Conservation (phyloP, 169 alveolate species). For the Theileria equi region DNA sequence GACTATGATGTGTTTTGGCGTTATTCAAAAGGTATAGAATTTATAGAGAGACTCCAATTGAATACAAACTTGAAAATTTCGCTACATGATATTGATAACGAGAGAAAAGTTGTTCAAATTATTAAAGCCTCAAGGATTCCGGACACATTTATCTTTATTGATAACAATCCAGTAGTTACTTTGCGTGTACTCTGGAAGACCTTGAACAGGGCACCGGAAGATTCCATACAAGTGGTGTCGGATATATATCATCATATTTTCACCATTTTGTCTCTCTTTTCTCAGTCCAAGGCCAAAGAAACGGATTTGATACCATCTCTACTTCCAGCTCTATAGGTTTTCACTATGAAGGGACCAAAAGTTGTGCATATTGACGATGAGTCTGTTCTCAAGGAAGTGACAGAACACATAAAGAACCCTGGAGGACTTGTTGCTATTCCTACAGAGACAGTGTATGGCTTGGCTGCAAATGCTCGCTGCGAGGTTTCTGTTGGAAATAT, state of each 20-base stretch:
- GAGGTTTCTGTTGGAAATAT: slow-evolving; percentile 82
- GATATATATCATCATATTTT: not conserved
- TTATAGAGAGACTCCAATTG: slow-evolving; percentile 41
- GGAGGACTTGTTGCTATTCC: slow-evolving; percentile 93
- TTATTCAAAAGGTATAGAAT: slow-evolving; percentile 1
- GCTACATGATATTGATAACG: not conserved
- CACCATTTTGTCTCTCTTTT: slow-evolving; percentile 2
- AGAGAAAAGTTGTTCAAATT: not conserved
- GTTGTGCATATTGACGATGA: not conserved
- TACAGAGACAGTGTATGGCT: slow-evolving; percentile 96
- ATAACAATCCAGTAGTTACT: slow-evolving; percentile 9
- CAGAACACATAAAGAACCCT: slow-evolving; percentile 34
- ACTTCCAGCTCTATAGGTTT: not conserved
- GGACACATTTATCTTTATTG: slow-evolving; percentile 27
- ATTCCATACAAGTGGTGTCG: not conserved
- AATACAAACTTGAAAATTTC: not conserved
- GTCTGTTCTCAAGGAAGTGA: slow-evolving; percentile 8
- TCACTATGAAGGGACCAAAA: not conserved
- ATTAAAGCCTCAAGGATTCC: slow-evolving; percentile 36
- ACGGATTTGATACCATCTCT: slow-evolving; percentile 24
- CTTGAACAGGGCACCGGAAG: not conserved
- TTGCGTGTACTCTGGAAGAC: not conserved
- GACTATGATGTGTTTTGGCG: slow-evolving; percentile 42
- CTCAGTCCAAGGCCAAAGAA: not conserved
- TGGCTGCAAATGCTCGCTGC: slow-evolving; percentile 93